Evolutionary conservation across 176 grass and related monocot species (phyloP).

Genomic region (Bolboschoenus planiculmis): DNA sequence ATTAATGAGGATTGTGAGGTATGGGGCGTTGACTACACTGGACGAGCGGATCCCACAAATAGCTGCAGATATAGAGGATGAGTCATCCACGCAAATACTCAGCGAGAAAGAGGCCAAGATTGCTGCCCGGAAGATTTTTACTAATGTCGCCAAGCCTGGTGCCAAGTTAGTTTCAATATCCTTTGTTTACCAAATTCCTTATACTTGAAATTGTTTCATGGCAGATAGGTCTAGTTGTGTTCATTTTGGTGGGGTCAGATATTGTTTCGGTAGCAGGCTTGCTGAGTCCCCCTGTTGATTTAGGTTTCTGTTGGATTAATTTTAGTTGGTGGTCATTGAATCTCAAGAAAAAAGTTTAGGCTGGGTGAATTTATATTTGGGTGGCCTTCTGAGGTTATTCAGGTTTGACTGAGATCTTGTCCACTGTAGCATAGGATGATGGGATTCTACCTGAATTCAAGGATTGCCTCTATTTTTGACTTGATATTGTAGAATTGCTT

Average conservation of each 20-base stretch:
- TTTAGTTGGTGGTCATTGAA: not conserved
- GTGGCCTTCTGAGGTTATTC: not conserved
- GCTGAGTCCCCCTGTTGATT: not conserved
- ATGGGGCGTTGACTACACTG: conserved; percentile 65
- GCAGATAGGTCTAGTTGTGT: not conserved
- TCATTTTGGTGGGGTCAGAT: not conserved
- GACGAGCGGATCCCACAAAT: conserved; percentile 58
- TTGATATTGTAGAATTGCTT: no score
- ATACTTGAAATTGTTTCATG: not conserved
- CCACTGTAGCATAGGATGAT: no score
- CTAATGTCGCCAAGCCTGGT: conserved; percentile 58
- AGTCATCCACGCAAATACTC: conserved; percentile 55
- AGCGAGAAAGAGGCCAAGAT: conserved; percentile 87
- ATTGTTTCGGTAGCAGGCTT: not conserved
- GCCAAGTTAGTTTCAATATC: conserved; percentile 57
- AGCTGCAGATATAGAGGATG: conserved; percentile 34
- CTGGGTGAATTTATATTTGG: not conserved
- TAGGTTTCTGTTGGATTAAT: not conserved
- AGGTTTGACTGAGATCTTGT: not conserved
- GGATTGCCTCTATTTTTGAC: no score
- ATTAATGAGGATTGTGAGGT: conserved; percentile 80
- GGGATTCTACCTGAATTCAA: no score
- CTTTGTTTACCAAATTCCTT: not conserved
- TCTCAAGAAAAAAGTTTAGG: not conserved
- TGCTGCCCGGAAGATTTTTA: conserved; percentile 83